Evolutionary conservation across 2,329 filamentous ascomycete genomes (phyloP).

Genomic region (Penicillium crustosum): DNA sequence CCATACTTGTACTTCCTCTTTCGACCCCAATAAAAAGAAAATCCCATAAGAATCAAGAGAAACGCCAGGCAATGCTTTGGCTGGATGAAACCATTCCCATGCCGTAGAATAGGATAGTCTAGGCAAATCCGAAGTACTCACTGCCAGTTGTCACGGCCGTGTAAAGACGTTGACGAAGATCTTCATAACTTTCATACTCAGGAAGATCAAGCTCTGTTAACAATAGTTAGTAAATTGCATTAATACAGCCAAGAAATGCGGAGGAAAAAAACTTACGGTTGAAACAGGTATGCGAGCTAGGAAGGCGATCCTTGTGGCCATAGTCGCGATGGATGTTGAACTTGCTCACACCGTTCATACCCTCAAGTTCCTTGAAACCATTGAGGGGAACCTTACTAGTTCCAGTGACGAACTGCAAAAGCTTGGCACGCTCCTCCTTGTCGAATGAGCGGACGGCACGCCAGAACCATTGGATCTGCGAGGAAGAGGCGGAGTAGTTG

Average conservation of each 20-base stretch:
- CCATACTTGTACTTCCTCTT: slow-evolving; percentile 10
- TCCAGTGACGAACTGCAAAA: slow-evolving; percentile 96
- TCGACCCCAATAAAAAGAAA: slow-evolving; percentile 15
- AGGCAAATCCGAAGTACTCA: slow-evolving; percentile 97
- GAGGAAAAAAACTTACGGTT: slow-evolving; percentile 72
- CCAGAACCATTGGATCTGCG: slow-evolving; percentile 99
- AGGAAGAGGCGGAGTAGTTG: slow-evolving; percentile 91
- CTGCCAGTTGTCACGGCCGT: slow-evolving; percentile 97
- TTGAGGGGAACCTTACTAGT: slow-evolving; percentile 98
- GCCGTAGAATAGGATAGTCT: slow-evolving; percentile 37
- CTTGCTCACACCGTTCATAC: slow-evolving; percentile 96
- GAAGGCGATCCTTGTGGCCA: slow-evolving; percentile 90
- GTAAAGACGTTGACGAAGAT: slow-evolving; percentile 79
- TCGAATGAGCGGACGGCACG: slow-evolving; percentile 94
- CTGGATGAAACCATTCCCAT: slow-evolving; percentile 20
- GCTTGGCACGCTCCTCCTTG: slow-evolving; percentile 96
- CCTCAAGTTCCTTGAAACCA: slow-evolving; percentile 97
- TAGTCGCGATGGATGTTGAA: slow-evolving; percentile 99
- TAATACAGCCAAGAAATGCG: background rate
- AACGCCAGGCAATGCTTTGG: slow-evolving; percentile 41
- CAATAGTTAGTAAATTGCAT: slow-evolving; percentile 35
- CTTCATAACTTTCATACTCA: slow-evolving; percentile 96
- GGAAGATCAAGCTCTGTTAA: slow-evolving; percentile 87
- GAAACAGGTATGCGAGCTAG: slow-evolving; percentile 97
- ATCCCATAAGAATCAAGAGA: slow-evolving; percentile 24